These are phyloP conservation scores for Carpinus viminea DNA, from an alignment of 306 rosid species.

Conservation along the genomic window DNA sequence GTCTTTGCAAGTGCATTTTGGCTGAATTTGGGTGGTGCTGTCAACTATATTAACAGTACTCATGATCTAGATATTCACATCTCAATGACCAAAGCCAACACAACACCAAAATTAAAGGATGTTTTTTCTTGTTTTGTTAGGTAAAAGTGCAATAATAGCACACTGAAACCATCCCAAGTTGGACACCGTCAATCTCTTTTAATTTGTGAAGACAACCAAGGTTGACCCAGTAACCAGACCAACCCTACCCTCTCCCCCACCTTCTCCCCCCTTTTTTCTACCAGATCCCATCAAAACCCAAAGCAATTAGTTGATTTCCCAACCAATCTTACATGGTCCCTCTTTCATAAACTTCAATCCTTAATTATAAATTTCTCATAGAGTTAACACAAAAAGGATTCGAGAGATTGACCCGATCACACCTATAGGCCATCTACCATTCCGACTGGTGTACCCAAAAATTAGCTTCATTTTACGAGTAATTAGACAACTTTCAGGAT, in stretches of 20 bases:
- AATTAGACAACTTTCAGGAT: no score
- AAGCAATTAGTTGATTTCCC: not conserved
- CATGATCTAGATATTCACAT: not conserved
- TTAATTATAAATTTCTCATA: not conserved
- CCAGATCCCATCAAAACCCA: not conserved
- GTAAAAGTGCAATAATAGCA: conserved; percentile 16
- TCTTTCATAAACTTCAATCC: not conserved
- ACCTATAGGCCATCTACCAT: not conserved
- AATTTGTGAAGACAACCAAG: not conserved
- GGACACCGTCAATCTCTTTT: conserved; percentile 14
- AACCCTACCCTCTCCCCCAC: not conserved
- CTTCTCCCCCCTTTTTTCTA: not conserved
- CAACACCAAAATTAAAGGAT: not conserved
- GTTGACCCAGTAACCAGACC: not conserved
- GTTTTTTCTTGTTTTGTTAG: conserved; percentile 4
- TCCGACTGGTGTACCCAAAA: not conserved
- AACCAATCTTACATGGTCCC: not conserved
- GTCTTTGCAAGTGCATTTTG: no score
- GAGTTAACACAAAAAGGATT: not conserved
- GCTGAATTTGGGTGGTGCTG: no score
- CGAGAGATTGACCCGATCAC: not conserved
- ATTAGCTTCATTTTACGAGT: no score
- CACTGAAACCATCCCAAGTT: not conserved
- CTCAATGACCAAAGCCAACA: not conserved
- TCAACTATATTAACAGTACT: no score